Evolutionary conservation across 2,329 filamentous ascomycete genomes (phyloP).

Genomic region (Cadophora malorum): DNA sequence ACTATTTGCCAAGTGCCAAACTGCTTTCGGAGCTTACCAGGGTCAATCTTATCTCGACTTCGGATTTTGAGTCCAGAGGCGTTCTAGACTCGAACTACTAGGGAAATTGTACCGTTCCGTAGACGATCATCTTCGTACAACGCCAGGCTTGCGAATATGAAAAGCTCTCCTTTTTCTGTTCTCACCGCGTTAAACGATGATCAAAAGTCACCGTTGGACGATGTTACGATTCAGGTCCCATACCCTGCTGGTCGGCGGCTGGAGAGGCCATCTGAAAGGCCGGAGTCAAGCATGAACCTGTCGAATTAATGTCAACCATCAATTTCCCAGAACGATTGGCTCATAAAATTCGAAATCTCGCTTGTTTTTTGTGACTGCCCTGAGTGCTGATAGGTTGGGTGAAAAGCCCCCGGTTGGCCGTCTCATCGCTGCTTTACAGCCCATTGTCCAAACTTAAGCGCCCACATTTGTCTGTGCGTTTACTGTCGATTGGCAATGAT

Average conservation of each 20-base stretch:
- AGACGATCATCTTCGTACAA: conserved; percentile 24
- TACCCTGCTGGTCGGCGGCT: conserved; percentile 47
- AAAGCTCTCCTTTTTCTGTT: conserved; percentile 9
- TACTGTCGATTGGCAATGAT: conserved; percentile 20
- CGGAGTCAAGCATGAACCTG: conserved; percentile 40
- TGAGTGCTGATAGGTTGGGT: conserved; percentile 34
- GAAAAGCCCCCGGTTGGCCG: conserved; percentile 18
- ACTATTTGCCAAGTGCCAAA: conserved; percentile 2
- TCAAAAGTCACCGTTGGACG: not conserved
- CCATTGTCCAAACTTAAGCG: conserved; percentile 30
- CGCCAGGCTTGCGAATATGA: conserved; percentile 19
- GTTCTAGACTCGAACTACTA: conserved; percentile 19
- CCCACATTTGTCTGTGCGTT: conserved; percentile 37
- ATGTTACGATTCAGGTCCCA: not conserved
- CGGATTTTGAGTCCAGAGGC: conserved; percentile 8
- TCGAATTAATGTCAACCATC: conserved; percentile 36
- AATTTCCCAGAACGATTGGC: conserved; percentile 42
- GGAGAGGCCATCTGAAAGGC: conserved; percentile 53
- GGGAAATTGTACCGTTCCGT: conserved; percentile 19
- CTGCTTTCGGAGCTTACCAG: conserved; percentile 13
- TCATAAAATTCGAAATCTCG: conserved; percentile 35
- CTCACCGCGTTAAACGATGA: conserved; percentile 15
- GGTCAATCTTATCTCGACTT: conserved; percentile 22
- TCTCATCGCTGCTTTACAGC: conserved; percentile 31
- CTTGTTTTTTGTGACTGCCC: conserved; percentile 25